These are phyloP conservation scores for Prunus mongolica DNA, from an alignment of 306 rosid species.

Conservation along the genomic window DNA sequence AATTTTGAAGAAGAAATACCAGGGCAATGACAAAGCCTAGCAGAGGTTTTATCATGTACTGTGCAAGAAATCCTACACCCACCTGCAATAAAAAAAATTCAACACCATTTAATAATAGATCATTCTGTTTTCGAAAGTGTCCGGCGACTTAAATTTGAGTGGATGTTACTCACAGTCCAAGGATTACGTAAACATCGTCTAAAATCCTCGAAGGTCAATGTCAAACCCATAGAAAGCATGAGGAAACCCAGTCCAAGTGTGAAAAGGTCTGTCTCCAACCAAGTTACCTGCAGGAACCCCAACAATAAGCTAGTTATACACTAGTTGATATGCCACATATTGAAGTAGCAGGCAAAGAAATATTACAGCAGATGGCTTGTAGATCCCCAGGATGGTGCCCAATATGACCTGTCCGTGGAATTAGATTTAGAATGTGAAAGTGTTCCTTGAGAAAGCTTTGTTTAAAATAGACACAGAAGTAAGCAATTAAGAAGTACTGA, in stretches of 20 bases:
- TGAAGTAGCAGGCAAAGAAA: slow-evolving; percentile 22
- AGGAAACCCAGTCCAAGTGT: slow-evolving; percentile 88
- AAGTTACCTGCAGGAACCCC: slow-evolving; percentile 63
- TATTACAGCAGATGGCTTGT: slow-evolving; percentile 78
- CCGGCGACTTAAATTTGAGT: background rate
- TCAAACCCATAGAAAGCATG: slow-evolving; percentile 96
- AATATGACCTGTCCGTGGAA: slow-evolving; percentile 61
- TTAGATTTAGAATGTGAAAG: slow-evolving; percentile 21
- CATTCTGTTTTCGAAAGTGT: background rate
- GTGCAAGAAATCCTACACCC: slow-evolving; percentile 96
- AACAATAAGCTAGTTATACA: slow-evolving; percentile 22
- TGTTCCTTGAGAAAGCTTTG: slow-evolving; percentile 18
- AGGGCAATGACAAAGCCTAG: slow-evolving; percentile 71
- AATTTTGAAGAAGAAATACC: slow-evolving; percentile 38
- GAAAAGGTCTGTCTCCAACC: slow-evolving; percentile 90
- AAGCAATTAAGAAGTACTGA: slow-evolving; percentile 2
- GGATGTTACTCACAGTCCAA: slow-evolving; percentile 61
- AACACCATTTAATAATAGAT: slow-evolving; percentile 6
- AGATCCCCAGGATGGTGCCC: slow-evolving; percentile 78
- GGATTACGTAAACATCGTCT: slow-evolving; percentile 86
- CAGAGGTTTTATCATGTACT: slow-evolving; percentile 79
- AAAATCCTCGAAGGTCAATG: slow-evolving; percentile 91
- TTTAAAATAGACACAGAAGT: slow-evolving; percentile 5
- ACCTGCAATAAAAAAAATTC: slow-evolving; percentile 60
- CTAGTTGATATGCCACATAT: slow-evolving; percentile 25